Percentiles rank a stretch among this genome's conserved stretches.
Conservation (phyloP, 768 basidiomycete genomes). For the Lentinula sp. region DNA sequence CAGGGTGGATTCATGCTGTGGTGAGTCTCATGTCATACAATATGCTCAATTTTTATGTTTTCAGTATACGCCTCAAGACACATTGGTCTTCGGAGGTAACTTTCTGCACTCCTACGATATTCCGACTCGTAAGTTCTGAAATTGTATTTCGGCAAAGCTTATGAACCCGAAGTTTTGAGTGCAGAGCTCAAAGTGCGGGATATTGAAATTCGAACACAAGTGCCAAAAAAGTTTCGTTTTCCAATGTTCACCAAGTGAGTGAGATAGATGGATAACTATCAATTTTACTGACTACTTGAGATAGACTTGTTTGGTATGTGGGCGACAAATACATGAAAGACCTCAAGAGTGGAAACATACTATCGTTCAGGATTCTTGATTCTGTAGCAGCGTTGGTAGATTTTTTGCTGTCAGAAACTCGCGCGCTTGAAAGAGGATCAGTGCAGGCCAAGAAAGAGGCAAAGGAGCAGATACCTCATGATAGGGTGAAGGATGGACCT, state of each 20-base stretch:
- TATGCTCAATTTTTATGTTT: not conserved
- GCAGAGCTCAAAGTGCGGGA: constrained; percentile 83
- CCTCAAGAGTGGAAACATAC: constrained; percentile 41
- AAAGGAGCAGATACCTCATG: constrained; percentile 75
- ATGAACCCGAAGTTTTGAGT: not conserved
- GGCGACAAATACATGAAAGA: constrained; percentile 77
- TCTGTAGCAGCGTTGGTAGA: constrained; percentile 68
- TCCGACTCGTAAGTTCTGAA: constrained; percentile 59
- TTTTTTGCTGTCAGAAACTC: constrained; percentile 75
- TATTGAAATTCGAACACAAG: constrained; percentile 89
- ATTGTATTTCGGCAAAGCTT: not conserved
- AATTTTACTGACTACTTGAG: not conserved
- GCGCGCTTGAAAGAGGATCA: constrained; percentile 61
- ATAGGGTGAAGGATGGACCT: constrained; percentile 77
- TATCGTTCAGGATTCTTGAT: constrained; percentile 52
- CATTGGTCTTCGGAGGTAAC: constrained; percentile 96
- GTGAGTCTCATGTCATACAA: constrained; percentile 39
- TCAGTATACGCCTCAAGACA: constrained; percentile 86
- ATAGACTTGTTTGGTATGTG: constrained; percentile 86
- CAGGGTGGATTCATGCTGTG: constrained; percentile 98
- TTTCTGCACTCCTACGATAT: constrained; percentile 93
- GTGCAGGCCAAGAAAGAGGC: constrained; percentile 72
- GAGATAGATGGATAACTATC: not conserved
- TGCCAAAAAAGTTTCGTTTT: constrained; percentile 89
- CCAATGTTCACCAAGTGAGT: constrained; percentile 70